A percentile compares a stretch with the other conserved stretches of the same genome.
Evolutionary conservation across 1,284 basidiomycete genomes (phyloP).

Genomic region (Mycena sp.): DNA sequence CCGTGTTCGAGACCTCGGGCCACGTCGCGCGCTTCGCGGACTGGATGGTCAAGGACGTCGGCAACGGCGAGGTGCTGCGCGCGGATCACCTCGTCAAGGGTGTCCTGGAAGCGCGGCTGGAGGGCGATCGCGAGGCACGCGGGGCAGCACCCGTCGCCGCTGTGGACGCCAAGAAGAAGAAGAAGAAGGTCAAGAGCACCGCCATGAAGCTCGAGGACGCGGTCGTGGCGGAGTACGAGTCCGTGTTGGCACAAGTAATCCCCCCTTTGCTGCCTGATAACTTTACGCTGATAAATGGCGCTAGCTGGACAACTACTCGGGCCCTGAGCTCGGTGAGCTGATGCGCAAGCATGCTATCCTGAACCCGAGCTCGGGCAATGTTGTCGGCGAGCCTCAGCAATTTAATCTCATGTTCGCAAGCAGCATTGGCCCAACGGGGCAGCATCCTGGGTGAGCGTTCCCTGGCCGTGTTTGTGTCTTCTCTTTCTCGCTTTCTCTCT

Average conservation of each 20-base stretch:
- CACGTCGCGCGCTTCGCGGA: slow-evolving; percentile 99
- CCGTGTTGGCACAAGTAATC: slow-evolving; percentile 84
- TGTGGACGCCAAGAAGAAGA: slow-evolving; percentile 74
- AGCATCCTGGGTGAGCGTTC: slow-evolving; percentile 85
- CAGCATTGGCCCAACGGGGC: slow-evolving; percentile 97
- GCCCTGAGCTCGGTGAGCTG: slow-evolving; percentile 89
- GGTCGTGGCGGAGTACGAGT: slow-evolving; percentile 83
- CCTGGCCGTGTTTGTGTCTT: neutral
- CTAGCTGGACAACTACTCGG: slow-evolving; percentile 96
- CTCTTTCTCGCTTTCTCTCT: neutral
- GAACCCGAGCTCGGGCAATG: slow-evolving; percentile 92
- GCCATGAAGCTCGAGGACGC: slow-evolving; percentile 85
- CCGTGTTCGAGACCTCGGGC: slow-evolving; percentile 97
- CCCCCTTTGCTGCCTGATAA: neutral
- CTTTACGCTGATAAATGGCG: neutral
- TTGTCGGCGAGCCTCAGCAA: slow-evolving; percentile 79
- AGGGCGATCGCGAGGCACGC: slow-evolving; percentile 93
- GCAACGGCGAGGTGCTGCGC: slow-evolving; percentile 96
- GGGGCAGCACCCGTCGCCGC: slow-evolving; percentile 59
- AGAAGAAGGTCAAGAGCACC: slow-evolving; percentile 78
- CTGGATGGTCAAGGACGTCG: slow-evolving; percentile 98
- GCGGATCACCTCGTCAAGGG: slow-evolving; percentile 97
- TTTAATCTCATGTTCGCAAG: slow-evolving; percentile 99
- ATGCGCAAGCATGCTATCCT: slow-evolving; percentile 86
- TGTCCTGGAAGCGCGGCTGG: slow-evolving; percentile 91